Base-by-base conservation (phyloP, 1,284 basidiomycete genomes). In the Cryptococcus sp. region DNA sequence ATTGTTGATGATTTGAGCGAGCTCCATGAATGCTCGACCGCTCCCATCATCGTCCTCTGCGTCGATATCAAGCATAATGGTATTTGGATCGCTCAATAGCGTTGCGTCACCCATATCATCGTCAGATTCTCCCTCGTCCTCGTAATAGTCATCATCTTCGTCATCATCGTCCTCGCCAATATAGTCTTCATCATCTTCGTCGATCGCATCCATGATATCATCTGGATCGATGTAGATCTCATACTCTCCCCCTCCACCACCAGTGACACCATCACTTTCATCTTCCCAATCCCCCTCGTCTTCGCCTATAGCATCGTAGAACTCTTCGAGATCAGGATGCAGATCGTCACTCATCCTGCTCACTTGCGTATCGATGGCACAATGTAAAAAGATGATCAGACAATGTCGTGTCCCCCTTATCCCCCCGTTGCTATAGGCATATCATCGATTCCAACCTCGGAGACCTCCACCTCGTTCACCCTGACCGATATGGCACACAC, bases 191-290 rank as follows among this genome's bases (percentile, higher is more conserved):
- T 64, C 56, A 26, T 54, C 58, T 19, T 60, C 60, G 49, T 67
- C 55, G n/a, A 46, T 55, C 41, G 63, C 66, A 46, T 61, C 55
- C 40, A 59, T 54, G 38, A 62, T 52, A 38, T 61, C 60, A 13
- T 63, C 61, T 19, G 63, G 63, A 23, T 65, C 62, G 16, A 67
- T 69, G 17, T 67, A 60, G 16, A 55, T 59, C 15, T 66, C 69
- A 10, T 63, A 63, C n/a, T 65, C 65, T 17, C 20, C 29, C 50
- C 48, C 46, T 20, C 48, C 54, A 25, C 20, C 38, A 19, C 29
- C 34, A 22, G 25, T 37, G 29, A 19, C 40, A 16, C 29, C 50
- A 34, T 49, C 38, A n/a, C 23, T 20, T 26, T 48, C 46, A 10
- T 58, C 58, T 40, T 68, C 67, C 11, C 65, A 63, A 10, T 62